These are phyloP conservation scores for Penicillium sp. DNA, from an alignment of 2,329 filamentous ascomycete genomes.

Conservation along the genomic window DNA sequence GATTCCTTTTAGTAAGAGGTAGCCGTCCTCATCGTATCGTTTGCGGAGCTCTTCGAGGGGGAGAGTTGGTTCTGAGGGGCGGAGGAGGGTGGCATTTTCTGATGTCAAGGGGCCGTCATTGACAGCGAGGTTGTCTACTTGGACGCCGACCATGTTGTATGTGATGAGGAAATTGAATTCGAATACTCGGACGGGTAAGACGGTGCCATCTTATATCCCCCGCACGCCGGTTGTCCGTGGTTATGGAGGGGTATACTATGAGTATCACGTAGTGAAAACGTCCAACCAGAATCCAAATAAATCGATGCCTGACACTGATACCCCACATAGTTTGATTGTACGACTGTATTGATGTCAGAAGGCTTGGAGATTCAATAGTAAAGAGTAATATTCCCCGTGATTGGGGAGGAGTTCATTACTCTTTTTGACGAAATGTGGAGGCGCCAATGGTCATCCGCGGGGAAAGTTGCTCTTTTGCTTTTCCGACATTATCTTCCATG, in stretches of 20 bases:
- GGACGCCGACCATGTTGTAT: conserved; percentile 22
- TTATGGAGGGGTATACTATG: background rate
- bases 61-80: conserved; percentile 43
- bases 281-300: background rate
- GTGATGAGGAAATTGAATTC: background rate
- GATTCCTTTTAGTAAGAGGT: conserved; percentile 56
- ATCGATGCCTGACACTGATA: background rate
- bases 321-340: background rate
- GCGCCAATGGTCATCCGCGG: background rate
- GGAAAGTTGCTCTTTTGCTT: background rate
- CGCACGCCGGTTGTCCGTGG: background rate
- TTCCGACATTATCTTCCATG: too few relatives aligned
- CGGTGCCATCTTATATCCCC: background rate
- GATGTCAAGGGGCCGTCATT: conserved; percentile 49
- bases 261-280: background rate
- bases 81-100: conserved; percentile 44
- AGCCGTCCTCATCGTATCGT: conserved; percentile 52
- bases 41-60: conserved; percentile 50
- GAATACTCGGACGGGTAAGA: background rate
- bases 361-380: background rate
- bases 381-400: conserved; percentile 5
- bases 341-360: background rate
- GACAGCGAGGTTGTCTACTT: conserved; percentile 36
- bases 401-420: background rate
- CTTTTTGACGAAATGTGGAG: background rate